These are phyloP conservation scores for Erysimum cheiranthoides DNA, from an alignment of 345 rosid genomes.

Conservation along the genomic window DNA sequence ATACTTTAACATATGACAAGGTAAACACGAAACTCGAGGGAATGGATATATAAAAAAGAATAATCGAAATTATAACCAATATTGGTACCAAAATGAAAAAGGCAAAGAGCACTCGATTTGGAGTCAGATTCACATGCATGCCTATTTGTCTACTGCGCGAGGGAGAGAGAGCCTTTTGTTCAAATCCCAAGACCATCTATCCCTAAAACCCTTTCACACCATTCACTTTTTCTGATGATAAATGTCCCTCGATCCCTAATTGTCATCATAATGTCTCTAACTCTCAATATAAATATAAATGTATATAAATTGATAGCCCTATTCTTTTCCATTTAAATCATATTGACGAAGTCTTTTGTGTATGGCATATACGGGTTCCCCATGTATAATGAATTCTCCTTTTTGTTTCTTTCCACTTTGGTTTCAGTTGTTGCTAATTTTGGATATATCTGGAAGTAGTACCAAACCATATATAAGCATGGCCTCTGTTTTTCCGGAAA, in stretches of 20 bases:
- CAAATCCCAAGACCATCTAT: constrained; percentile 40
- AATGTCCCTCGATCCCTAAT: constrained; percentile 38
- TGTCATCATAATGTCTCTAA: constrained; percentile 42
- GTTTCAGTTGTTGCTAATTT: not conserved
- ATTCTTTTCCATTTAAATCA: not conserved
- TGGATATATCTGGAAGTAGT: not conserved
- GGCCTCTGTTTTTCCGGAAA: not conserved
- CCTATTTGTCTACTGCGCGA: constrained; percentile 45
- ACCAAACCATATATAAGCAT: not conserved
- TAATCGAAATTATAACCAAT: constrained; percentile 8
- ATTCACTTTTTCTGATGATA: constrained; percentile 9
- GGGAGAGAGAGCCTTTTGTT: constrained; percentile 21
- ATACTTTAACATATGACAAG: not conserved
- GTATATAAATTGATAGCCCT: not conserved
- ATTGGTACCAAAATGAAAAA: constrained; percentile 17
- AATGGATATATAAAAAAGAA: constrained; percentile 10
- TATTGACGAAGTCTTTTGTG: not conserved
- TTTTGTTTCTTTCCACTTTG: not conserved
- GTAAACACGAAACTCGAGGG: constrained; percentile 6
- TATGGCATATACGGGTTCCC: not conserved
- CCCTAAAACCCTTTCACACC: constrained; percentile 38
- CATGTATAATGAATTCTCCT: not conserved
- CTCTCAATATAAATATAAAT: not conserved
- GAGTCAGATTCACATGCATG: constrained; percentile 46
- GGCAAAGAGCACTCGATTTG: constrained; percentile 39